phyloP scores from a whole-genome alignment of 2,329 filamentous ascomycete genomes.

The Apiospora marii region DNA sequence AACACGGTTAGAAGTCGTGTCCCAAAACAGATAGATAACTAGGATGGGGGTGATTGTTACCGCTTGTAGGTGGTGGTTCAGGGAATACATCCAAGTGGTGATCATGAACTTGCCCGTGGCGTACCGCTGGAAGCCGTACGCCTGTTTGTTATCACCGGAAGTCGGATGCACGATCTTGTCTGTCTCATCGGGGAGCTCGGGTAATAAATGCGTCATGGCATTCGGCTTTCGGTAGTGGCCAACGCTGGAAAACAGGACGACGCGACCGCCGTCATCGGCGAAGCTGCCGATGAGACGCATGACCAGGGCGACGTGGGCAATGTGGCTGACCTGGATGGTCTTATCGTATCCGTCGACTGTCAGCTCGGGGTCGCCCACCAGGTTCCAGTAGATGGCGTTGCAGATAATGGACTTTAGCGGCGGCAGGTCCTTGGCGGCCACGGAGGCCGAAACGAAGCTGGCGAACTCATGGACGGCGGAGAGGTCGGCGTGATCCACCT shows the following conservation, averaged over 20 bases:
- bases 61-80: constrained; percentile 39
- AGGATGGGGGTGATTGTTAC: neutral
- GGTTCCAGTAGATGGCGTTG: constrained; percentile 43
- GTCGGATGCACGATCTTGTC: no score
- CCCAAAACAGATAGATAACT: no score
- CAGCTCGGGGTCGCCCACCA: constrained; percentile 41
- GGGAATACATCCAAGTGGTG: constrained; percentile 44
- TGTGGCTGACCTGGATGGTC: constrained; percentile 49
- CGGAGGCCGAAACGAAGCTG: constrained; percentile 35
- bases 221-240: no score
- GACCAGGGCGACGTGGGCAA: constrained; percentile 48
- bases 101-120: constrained; percentile 51
- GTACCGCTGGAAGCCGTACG: no score
- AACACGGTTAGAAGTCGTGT: no score
- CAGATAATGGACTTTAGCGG: no score
- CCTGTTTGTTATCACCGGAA: no score
- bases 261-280: constrained; percentile 57
- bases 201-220: no score
- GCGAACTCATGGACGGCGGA: constrained; percentile 46
- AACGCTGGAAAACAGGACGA: no score
- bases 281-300: constrained; percentile 61
- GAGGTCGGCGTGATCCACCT: constrained; percentile 47
- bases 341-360: constrained; percentile 48
- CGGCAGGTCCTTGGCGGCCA: constrained; percentile 35
- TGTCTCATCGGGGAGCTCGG: no score